Base-by-base conservation (phyloP, 495 filamentous ascomycete species). In the Durotheca rogersii region DNA sequence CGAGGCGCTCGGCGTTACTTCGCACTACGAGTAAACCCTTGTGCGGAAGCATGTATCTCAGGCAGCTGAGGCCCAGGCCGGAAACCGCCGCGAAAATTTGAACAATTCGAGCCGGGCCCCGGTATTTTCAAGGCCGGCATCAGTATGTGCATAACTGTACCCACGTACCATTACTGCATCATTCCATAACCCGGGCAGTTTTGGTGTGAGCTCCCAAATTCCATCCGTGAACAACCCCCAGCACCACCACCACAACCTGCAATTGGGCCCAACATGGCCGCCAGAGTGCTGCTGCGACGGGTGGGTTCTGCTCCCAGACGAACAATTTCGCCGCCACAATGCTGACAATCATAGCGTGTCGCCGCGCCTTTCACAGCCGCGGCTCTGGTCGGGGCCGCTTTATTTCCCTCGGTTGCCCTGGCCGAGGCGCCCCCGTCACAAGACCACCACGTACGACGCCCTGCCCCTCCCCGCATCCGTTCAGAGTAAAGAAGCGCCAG, bases 201-300 rank as follows among this genome's bases (percentile, higher is more conserved):
- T 29, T 50, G 48, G 43, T 53, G 40, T 38, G 21, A 53, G 34
- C 36, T 53, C 21, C 41, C 14, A 23, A 41, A 33, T 21, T 37
- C n/a, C n/a, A n/a, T 30, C 23, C 34, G 25, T 16, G 14, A 11
- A 30, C 14, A 35, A 23, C 35, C 49, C 16, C n/a, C 33, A 35
- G 16, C 6, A 42, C 14, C 41, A 43, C 42, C 21, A 47, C 4
- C 4, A 4, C 47, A 44, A 57, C 56, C 51, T 21, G 49, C 66
- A 71, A 75, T 75, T 72, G 71, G 62, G 60, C 64, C 49, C 54
- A 69, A 58, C 62, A 77, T 77, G 74, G 73, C 73, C 67, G 72
- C 73, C 53, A 74, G 74, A 75, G 69, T 77, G 65, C 62, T 76
- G 66, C 67, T 77, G 48, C 72, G 70, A 63, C 71, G 66, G 66